phyloP scores from a whole-genome alignment of 768 basidiomycete species.

The Pholiota molesta region DNA sequence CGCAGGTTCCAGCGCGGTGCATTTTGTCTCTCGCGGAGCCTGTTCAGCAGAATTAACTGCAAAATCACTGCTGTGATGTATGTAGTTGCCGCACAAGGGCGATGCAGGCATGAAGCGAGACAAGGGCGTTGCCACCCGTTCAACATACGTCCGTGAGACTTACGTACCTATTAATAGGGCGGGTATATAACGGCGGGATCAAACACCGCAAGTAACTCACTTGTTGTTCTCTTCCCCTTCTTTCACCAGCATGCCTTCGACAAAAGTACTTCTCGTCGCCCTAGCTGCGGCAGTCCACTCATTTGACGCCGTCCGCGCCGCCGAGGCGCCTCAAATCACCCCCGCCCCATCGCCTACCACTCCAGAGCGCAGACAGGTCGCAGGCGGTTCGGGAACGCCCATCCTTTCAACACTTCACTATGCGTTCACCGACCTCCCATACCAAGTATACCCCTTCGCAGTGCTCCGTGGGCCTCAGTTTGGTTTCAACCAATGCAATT shows the following conservation, averaged over 20 bases:
- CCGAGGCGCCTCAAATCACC: conserved; percentile 16
- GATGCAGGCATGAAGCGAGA: not conserved
- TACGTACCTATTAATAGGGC: not conserved
- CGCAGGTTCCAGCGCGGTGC: not conserved
- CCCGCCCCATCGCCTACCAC: not conserved
- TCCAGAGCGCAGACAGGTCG: conserved; percentile 18
- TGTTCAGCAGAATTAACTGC: not conserved
- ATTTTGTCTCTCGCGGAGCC: not conserved
- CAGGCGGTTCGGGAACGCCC: conserved; percentile 18
- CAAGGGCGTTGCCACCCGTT: not conserved
- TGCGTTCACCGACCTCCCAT: conserved; percentile 17
- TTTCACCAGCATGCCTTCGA: conserved; percentile 5
- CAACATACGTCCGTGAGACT: not conserved
- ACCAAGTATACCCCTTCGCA: conserved; percentile 21
- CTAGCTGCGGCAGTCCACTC: conserved; percentile 20
- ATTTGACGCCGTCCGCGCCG: conserved; percentile 12
- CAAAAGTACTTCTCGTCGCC: conserved; percentile 8
- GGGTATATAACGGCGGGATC: not conserved
- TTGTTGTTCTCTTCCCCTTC: not conserved
- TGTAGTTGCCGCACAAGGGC: not conserved
- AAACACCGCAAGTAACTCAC: not conserved
- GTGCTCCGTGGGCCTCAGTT: conserved; percentile 46
- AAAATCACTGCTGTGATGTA: not conserved
- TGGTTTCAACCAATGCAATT: conserved; percentile 74
- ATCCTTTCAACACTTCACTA: conserved; percentile 22